Evolutionary conservation across 257 asterid species (phyloP).

Genomic region (Mentha longifolia): DNA sequence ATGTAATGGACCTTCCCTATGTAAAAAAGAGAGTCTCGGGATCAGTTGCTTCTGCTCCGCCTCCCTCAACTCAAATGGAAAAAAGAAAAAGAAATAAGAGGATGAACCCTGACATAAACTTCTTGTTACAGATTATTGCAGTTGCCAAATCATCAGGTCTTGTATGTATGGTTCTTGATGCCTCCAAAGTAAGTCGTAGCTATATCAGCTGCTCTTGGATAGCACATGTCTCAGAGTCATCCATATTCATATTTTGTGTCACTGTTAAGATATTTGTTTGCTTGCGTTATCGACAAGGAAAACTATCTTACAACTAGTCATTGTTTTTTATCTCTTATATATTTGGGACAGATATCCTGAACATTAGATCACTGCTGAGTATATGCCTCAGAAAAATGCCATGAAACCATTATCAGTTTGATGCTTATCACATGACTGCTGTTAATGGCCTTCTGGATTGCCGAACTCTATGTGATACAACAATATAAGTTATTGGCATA

Average conservation of each 20-base stretch:
- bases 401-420: background rate
- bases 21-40: background rate
- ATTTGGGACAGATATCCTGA: slow-evolving; percentile 13
- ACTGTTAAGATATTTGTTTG: slow-evolving; percentile 5
- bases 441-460: slow-evolving; percentile 14
- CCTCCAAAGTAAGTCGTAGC: slow-evolving; percentile 47
- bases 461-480: slow-evolving; percentile 1
- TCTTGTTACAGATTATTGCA: slow-evolving; percentile 78
- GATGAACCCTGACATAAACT: slow-evolving; percentile 31
- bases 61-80: background rate
- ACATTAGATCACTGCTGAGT: slow-evolving; percentile 1
- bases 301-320: background rate
- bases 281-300: slow-evolving; percentile 14
- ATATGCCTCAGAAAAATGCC: background rate
- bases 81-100: background rate
- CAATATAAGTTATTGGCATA: slow-evolving; percentile 17
- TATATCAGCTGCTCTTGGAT: slow-evolving; percentile 20
- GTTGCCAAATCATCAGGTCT: slow-evolving; percentile 97
- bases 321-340: slow-evolving; percentile 9
- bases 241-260: background rate
- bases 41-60: background rate
- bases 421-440: background rate
- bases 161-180: slow-evolving; percentile 73
- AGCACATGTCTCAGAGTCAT: too few species aligned
- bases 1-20: background rate